Conservation (phyloP, 768 basidiomycete genomes). For the Lactifluus piperatus region DNA sequence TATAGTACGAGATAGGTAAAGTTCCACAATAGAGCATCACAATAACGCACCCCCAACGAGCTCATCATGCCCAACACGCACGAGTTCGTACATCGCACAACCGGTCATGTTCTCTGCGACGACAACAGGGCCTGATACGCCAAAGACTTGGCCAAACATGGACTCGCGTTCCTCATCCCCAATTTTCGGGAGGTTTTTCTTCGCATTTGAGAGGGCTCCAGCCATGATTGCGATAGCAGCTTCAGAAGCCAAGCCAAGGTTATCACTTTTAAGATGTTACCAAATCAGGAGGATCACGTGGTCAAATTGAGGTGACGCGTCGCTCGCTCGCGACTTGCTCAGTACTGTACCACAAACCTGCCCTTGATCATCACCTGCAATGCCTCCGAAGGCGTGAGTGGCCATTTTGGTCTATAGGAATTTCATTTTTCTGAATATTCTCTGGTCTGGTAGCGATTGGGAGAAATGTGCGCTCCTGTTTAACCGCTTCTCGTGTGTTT, state of each 20-base stretch:
- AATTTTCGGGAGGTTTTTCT: slow-evolving; percentile 79
- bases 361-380: slow-evolving; percentile 31
- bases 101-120: slow-evolving; percentile 95
- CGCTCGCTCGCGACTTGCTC: slow-evolving; percentile 22
- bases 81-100: slow-evolving; percentile 96
- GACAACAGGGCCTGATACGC: slow-evolving; percentile 98
- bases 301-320: slow-evolving; percentile 28
- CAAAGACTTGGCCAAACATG: slow-evolving; percentile 80
- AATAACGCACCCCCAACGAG: slow-evolving; percentile 77
- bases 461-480: slow-evolving; percentile 75
- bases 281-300: slow-evolving; percentile 14
- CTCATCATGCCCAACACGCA: slow-evolving; percentile 97
- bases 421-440: slow-evolving; percentile 6
- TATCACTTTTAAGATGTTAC: background rate
- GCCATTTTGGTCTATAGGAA: background rate
- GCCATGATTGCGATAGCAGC: slow-evolving; percentile 49
- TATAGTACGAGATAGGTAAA: slow-evolving; percentile 26
- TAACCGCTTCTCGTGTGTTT: background rate
- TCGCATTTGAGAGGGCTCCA: slow-evolving; percentile 87
- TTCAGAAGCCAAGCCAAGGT: background rate
- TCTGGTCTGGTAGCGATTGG: slow-evolving; percentile 71
- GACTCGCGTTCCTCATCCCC: slow-evolving; percentile 86
- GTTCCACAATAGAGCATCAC: background rate
- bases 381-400: slow-evolving; percentile 94
- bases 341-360: background rate